phyloP scores from a whole-genome alignment of 129 eudicot species.

The Cynara cardunculus region DNA sequence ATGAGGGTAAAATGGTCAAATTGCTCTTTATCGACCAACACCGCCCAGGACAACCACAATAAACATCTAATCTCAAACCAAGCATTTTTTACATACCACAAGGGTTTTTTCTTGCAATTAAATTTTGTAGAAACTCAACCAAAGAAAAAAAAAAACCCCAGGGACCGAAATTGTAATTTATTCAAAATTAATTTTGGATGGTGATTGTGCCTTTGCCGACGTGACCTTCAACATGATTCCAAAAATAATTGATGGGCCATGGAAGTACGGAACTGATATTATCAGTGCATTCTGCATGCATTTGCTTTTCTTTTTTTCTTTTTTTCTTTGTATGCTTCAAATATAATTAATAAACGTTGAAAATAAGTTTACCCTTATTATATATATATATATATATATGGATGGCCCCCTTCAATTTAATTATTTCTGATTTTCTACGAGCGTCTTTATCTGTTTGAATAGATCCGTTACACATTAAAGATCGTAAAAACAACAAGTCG shows the following conservation, averaged over 20 bases:
- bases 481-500: not conserved
- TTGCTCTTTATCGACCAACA: too few species aligned
- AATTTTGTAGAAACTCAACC: too few species aligned
- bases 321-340: not conserved
- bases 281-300: not conserved
- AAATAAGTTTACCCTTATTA: not conserved
- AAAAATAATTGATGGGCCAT: constrained; percentile 6
- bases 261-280: constrained; percentile 8
- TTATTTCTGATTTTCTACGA: not conserved
- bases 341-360: not conserved
- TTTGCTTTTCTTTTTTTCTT: too few species aligned
- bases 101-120: too few species aligned
- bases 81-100: too few species aligned
- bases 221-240: not conserved
- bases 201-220: not conserved
- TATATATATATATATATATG: too few species aligned
- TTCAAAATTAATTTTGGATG: not conserved
- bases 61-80: too few species aligned
- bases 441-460: not conserved
- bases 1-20: too few species aligned
- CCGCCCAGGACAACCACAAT: too few species aligned
- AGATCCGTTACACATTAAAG: not conserved
- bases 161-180: too few species aligned
- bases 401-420: not conserved
- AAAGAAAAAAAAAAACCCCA: too few species aligned